A percentile compares a stretch with the other conserved stretches of the same genome.
Evolutionary conservation across 495 filamentous ascomycete genomes (phyloP).

Genomic region (Paragyromitra xinjiangensis): DNA sequence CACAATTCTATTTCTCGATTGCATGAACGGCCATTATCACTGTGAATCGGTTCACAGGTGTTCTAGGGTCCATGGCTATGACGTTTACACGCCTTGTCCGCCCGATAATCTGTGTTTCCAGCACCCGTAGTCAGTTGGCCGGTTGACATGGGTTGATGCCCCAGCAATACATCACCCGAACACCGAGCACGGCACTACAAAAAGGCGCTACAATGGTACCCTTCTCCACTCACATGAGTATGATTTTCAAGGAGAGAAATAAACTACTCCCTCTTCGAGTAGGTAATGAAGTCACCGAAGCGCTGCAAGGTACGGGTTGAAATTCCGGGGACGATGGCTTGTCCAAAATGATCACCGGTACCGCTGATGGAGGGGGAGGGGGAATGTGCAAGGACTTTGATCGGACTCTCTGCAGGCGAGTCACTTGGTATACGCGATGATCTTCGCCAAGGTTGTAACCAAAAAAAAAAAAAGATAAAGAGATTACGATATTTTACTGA

Average conservation of each 20-base stretch:
- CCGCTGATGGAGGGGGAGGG: neutral
- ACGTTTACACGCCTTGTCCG: slow-evolving; percentile 22
- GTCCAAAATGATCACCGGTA: slow-evolving; percentile 26
- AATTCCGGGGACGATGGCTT: slow-evolving; percentile 10
- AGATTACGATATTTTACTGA: slow-evolving; percentile 35
- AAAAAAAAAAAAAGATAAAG: slow-evolving; percentile 24
- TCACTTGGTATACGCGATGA: slow-evolving; percentile 22
- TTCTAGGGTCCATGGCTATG: slow-evolving; percentile 8
- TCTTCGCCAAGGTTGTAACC: slow-evolving; percentile 27
- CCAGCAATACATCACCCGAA: slow-evolving; percentile 37
- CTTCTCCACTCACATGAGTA: slow-evolving; percentile 35
- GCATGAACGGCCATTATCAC: slow-evolving; percentile 12
- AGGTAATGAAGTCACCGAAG: slow-evolving; percentile 39
- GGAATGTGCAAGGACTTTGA: slow-evolving; percentile 1
- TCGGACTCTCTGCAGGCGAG: slow-evolving; percentile 7
- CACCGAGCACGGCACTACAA: slow-evolving; percentile 10
- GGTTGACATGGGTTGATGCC: slow-evolving; percentile 25
- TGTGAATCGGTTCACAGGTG: slow-evolving; percentile 21
- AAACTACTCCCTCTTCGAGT: slow-evolving; percentile 13
- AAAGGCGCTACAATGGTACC: slow-evolving; percentile 9
- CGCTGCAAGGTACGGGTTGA: slow-evolving; percentile 45
- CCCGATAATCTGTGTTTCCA: slow-evolving; percentile 3
- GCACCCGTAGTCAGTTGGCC: slow-evolving; percentile 24
- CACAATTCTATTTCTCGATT: slow-evolving; percentile 24
- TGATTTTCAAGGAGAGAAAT: neutral